Conservation (phyloP, 176 grass and related monocot species). For the Cenchrus purpureus region DNA sequence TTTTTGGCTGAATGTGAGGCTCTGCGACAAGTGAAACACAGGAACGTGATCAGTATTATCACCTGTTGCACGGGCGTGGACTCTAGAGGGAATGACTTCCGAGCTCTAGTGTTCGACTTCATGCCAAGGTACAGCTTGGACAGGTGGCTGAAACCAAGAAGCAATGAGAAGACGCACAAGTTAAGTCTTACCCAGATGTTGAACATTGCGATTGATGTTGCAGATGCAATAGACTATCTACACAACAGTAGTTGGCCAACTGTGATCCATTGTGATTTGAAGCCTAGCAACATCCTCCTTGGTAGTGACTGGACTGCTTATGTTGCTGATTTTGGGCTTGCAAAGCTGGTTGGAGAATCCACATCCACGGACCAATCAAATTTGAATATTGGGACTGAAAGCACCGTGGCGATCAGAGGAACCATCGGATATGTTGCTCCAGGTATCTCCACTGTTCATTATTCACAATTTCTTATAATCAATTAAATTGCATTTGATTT, state of each 20-base stretch:
- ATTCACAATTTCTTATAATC: background rate
- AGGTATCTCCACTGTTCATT: conserved; percentile 2
- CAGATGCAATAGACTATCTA: conserved; percentile 50
- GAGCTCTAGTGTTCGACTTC: conserved; percentile 62
- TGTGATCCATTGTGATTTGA: conserved; percentile 48
- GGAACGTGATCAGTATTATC: conserved; percentile 59
- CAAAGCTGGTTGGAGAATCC: conserved; percentile 26
- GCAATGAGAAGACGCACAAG: conserved; percentile 14
- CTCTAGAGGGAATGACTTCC: conserved; percentile 51
- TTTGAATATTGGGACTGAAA: background rate
- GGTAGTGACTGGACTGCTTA: conserved; percentile 44
- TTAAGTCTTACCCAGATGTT: conserved; percentile 39
- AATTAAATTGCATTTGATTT: background rate
- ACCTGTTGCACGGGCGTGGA: conserved; percentile 58
- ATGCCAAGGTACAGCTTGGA: conserved; percentile 60
- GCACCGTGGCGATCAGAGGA: conserved; percentile 20
- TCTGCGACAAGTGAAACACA: conserved; percentile 49
- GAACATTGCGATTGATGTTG: conserved; percentile 55
- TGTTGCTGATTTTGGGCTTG: conserved; percentile 48
- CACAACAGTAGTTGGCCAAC: conserved; percentile 33
- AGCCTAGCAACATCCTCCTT: conserved; percentile 55
- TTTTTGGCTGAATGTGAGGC: conserved; percentile 46
- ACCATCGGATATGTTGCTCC: conserved; percentile 46
- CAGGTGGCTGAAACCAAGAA: conserved; percentile 54
- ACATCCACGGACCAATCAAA: background rate